Evolutionary conservation across 2,329 filamentous ascomycete genomes (phyloP).

Genomic region (Nothophoma quercina): DNA sequence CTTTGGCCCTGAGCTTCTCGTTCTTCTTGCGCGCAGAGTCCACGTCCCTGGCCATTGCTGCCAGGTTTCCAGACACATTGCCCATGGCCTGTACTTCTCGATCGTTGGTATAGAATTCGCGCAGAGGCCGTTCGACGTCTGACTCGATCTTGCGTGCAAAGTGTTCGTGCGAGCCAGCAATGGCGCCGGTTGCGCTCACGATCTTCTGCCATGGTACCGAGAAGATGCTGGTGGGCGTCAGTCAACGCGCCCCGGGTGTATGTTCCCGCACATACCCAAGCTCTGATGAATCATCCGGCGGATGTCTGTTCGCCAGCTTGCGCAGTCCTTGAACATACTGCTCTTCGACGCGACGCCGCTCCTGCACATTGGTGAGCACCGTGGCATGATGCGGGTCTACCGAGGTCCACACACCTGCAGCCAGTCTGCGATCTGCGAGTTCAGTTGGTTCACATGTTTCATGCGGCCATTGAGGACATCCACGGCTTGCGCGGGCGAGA

Average conservation of each 20-base stretch:
- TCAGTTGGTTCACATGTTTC: constrained; percentile 84
- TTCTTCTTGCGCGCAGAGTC: constrained; percentile 83
- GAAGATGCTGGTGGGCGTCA: constrained; percentile 73
- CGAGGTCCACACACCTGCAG: constrained; percentile 73
- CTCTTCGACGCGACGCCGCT: constrained; percentile 91
- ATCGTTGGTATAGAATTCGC: constrained; percentile 74
- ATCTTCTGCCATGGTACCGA: constrained; percentile 90
- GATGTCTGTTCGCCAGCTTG: constrained; percentile 77
- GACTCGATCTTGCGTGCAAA: constrained; percentile 83
- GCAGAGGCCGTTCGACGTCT: constrained; percentile 85
- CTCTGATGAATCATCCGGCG: constrained; percentile 78
- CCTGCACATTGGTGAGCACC: constrained; percentile 62
- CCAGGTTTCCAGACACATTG: constrained; percentile 81
- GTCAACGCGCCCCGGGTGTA: constrained; percentile 17
- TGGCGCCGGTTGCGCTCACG: constrained; percentile 76
- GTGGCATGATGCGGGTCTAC: constrained; percentile 6
- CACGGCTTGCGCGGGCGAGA: constrained; percentile 84
- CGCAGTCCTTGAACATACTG: constrained; percentile 82
- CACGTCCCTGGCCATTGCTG: constrained; percentile 81
- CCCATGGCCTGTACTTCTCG: constrained; percentile 80
- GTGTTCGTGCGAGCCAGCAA: constrained; percentile 83
- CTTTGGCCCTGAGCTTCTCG: constrained; percentile 85
- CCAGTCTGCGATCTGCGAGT: constrained; percentile 94
- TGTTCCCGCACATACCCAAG: constrained; percentile 73
- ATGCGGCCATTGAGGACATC: constrained; percentile 85